These are phyloP conservation scores for Rosa lucieae DNA, from an alignment of 306 rosid species.

Conservation along the genomic window DNA sequence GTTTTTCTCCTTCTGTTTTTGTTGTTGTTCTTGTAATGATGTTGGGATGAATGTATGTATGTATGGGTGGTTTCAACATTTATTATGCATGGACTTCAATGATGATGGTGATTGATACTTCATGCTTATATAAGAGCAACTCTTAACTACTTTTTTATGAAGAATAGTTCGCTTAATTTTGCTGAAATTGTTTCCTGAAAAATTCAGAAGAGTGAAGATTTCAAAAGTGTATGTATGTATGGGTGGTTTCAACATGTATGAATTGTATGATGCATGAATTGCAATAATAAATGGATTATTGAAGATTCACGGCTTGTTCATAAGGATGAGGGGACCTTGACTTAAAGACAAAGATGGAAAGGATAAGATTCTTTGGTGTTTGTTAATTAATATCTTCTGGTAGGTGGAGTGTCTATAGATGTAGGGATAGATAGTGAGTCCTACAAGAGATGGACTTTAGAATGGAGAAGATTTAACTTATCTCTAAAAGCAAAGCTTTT, in stretches of 20 bases:
- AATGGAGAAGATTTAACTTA: neutral
- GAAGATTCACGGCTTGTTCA: neutral
- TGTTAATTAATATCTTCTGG: neutral
- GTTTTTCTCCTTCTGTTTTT: neutral
- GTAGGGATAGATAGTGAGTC: neutral
- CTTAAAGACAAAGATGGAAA: neutral
- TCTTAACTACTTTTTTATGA: neutral
- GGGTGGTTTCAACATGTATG: neutral
- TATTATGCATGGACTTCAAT: slow-evolving; percentile 33
- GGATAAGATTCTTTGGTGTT: neutral
- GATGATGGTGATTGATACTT: slow-evolving; percentile 28
- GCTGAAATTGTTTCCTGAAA: neutral
- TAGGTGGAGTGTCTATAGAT: neutral
- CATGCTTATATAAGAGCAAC: slow-evolving; percentile 21
- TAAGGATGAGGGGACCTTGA: neutral
- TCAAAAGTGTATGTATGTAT: neutral
- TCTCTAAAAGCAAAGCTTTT: neutral
- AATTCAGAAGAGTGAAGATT: no score
- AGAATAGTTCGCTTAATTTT: neutral
- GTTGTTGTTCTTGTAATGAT: slow-evolving; percentile 10
- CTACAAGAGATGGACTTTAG: neutral
- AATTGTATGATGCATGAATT: neutral
- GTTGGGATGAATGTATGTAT: slow-evolving; percentile 26
- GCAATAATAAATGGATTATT: neutral
- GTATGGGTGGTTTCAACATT: slow-evolving; percentile 18